Conservation (phyloP, 2,329 filamentous ascomycete genomes). For the Amauroascus niger region DNA sequence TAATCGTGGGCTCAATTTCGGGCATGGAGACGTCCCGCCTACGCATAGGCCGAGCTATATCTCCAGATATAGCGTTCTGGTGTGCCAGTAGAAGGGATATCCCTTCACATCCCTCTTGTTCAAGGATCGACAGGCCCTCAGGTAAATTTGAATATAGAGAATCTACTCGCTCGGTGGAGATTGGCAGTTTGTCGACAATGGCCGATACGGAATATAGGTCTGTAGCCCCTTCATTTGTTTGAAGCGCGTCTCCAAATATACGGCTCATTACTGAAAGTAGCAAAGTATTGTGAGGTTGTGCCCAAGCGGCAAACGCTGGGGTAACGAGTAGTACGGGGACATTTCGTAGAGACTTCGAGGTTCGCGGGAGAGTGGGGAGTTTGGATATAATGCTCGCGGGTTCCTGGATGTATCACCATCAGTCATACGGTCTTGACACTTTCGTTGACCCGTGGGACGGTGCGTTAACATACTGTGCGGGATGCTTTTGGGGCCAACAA, state of each 20-base stretch:
- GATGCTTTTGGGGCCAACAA: conserved; percentile 9
- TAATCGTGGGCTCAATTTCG: conserved; percentile 25
- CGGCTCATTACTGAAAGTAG: conserved; percentile 25
- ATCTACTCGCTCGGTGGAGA: not conserved
- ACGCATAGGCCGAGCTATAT: conserved; percentile 23
- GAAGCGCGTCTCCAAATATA: conserved; percentile 19
- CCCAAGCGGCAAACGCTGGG: conserved; percentile 31
- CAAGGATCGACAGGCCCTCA: not conserved
- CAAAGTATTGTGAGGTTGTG: conserved; percentile 26
- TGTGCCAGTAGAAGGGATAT: conserved; percentile 28
- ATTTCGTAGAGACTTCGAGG: conserved; percentile 16
- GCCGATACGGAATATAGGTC: conserved; percentile 27
- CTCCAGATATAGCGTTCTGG: conserved; percentile 24
- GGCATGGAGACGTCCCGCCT: conserved; percentile 25
- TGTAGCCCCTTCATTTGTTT: conserved; percentile 6
- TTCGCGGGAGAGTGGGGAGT: conserved; percentile 18
- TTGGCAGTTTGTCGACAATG: conserved; percentile 32
- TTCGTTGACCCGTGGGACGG: not conserved
- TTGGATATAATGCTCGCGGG: conserved; percentile 26
- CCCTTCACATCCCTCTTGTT: conserved; percentile 25
- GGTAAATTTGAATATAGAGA: not conserved
- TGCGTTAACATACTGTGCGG: conserved; percentile 5
- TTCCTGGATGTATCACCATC: conserved; percentile 17
- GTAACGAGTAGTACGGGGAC: conserved; percentile 32
- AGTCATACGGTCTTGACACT: not conserved